Evolutionary conservation across 768 basidiomycete genomes (phyloP), one percentile per base, ranked within the genome.

Genomic region (Amanita pseudoporphyria): DNA sequence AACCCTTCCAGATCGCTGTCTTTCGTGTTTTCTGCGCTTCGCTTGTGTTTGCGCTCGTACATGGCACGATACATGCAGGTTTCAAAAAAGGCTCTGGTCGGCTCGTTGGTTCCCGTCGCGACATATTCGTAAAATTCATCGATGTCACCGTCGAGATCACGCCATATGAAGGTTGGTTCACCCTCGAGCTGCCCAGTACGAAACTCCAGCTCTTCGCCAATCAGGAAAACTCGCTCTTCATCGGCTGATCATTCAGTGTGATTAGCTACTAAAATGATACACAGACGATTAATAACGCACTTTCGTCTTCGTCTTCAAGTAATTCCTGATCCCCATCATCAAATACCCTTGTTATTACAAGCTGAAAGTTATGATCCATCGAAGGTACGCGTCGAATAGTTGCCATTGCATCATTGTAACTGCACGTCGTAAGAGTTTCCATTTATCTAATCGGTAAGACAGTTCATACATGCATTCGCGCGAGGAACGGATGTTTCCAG

Each of bases 271-370:
- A 41, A 22, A 18, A 13, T n/a, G n/a, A n/a, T n/a, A 9, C n/a
- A 9, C 7, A 46, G 28, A 12, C 19, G 6, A 40, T 45, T 9
- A 24, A n/a, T 44, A 19, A 68, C 80, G 57, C 55, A 85, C 86
- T 86, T 69, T 88, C 85, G 51, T 92, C 92, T 64, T 95, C 91
- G 57, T 97, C 95, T 59, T 96, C 93, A 14, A 97, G 68, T 36
- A 97, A 65, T 59, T 95, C 87, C 65, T 95, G 92, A 61, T 98
- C 94, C 2, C 92, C 96, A 54, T 98, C 95, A 57, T 98, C 92
- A 60, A 89, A 98, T 1, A 96, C 93, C 53, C 94, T 76, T n/a
- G 93, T 96, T 47, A 97, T 82, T 9, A 96, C 94, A 9, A 99
- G 77, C 63, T 97, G 88, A 62, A 84, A 89, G 66, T 80, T 82